Percentiles rank a stretch among this genome's conserved stretches.
Conservation (phyloP, 345 rosid genomes). For the Syzygium oleosum region DNA sequence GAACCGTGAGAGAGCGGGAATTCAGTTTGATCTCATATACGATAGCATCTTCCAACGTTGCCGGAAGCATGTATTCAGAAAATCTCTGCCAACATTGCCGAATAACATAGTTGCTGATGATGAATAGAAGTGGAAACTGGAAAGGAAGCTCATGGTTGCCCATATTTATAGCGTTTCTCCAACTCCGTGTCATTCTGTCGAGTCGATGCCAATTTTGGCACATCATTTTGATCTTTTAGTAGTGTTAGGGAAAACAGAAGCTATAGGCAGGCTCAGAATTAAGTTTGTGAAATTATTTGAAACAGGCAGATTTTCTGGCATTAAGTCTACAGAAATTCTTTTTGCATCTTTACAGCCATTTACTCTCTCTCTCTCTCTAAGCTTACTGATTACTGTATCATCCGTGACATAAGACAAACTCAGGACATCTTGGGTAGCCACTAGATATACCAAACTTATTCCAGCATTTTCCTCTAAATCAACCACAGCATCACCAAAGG, state of each 20-base stretch:
- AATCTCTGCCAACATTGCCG: conserved; percentile 46
- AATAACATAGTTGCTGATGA: conserved; percentile 10
- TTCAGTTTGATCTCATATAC: conserved; percentile 81
- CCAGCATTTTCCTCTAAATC: not conserved
- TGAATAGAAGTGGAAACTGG: not conserved
- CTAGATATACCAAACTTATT: not conserved
- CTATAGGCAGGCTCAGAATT: not conserved
- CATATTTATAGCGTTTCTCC: not conserved
- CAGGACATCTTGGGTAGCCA: not conserved
- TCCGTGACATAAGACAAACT: not conserved
- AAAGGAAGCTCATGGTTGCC: not conserved
- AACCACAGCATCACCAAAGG: not conserved
- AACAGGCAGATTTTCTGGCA: not conserved
- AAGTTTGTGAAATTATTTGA: not conserved
- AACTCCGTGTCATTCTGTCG: not conserved
- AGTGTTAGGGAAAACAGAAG: not conserved
- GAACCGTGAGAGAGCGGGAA: conserved; percentile 88
- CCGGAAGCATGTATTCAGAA: conserved; percentile 74
- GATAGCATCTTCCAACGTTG: conserved; percentile 90
- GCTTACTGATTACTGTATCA: not conserved
- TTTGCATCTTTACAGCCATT: not conserved
- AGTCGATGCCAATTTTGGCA: not conserved
- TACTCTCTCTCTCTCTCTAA: not conserved
- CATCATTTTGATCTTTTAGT: not conserved
- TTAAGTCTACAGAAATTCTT: not conserved